Evolutionary conservation across 768 basidiomycete species (phyloP), one percentile per base, ranked within the genome.

Genomic region (Coprinellus aureogranulatus): DNA sequence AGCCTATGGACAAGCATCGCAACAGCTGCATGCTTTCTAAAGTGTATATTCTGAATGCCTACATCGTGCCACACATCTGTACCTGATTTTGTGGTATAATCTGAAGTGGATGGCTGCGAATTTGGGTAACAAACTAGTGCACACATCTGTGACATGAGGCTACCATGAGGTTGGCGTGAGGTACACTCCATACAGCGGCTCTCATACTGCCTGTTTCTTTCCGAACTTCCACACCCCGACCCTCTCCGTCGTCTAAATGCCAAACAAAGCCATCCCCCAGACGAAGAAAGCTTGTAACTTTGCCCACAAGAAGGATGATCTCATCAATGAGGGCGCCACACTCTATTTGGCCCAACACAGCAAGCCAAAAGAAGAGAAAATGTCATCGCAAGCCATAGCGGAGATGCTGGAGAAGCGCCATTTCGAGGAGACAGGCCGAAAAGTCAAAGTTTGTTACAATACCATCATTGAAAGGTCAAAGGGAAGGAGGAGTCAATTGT

Each of bases 381-480:
- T 49, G 4, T 57, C 63, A 1, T 53, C 62, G 11, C 53, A 40
- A 28, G 50, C 41, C 2, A 55, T 65, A 27, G 64, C 63, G 47
- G 44, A 23, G n/a, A 46, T 65, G 46, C 37, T 68, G 27, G 44
- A 62, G 51, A 28, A 30, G 9, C 20, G 42, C 3, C 34, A 64
- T 54, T 30, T 27, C 12, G 3, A 59, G 14, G 59, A 59, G 26
- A 66, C 59, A 31, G 60, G 61, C 8, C 59, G 65, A 48, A 4
- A 31, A 8, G 39, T 69, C 30, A 53, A 49, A 9, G 53, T 72
- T 1, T 37, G 23, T 42, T 59, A 63, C 22, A 28, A 26, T 3
- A 70, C 66, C 5, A 53, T 72, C 10, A 53, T 51, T 0, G 64
- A 54, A 14, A 51, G 55, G 22, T 55, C 61, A 23, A 64, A 66